phyloP scores from a whole-genome alignment of 2,329 filamentous ascomycete species.

The Sporothrix sp. region DNA sequence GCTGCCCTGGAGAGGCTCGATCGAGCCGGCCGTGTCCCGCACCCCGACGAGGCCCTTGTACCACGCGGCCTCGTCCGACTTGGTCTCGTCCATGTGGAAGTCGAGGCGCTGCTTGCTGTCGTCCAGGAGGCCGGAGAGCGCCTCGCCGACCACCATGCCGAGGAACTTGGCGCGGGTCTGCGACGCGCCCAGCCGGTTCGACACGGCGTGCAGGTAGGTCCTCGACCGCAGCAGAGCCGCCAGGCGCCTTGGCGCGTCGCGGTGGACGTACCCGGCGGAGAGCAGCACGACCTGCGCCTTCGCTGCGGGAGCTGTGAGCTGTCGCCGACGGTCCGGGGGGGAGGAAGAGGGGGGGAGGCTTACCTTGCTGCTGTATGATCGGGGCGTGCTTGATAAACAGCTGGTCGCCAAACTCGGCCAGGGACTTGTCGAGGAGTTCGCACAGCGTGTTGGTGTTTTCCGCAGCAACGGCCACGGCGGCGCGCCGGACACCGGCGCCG shows the following conservation, averaged over 20 bases:
- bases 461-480: slow-evolving; percentile 49
- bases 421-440: slow-evolving; percentile 53
- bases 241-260: slow-evolving; percentile 55
- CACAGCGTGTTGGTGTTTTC: slow-evolving; percentile 42
- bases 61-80: slow-evolving; percentile 62
- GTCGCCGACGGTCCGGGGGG: neutral
- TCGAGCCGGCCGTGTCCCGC: slow-evolving; percentile 52
- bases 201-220: slow-evolving; percentile 66
- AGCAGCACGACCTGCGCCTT: slow-evolving; percentile 73
- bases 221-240: slow-evolving; percentile 61
- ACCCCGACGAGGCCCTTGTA: slow-evolving; percentile 58
- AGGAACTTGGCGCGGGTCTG: slow-evolving; percentile 69
- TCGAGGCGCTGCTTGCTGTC: slow-evolving; percentile 64
- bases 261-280: slow-evolving; percentile 64
- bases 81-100: slow-evolving; percentile 74
- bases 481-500: slow-evolving; percentile 55
- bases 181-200: slow-evolving; percentile 71
- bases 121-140: slow-evolving; percentile 52
- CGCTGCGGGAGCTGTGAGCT: slow-evolving; percentile 37
- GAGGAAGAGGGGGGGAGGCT: slow-evolving; percentile 14
- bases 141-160: slow-evolving; percentile 79
- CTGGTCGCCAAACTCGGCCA: slow-evolving; percentile 72
- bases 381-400: slow-evolving; percentile 80
- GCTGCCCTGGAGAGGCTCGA: slow-evolving; percentile 37
- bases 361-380: slow-evolving; percentile 81